Evolutionary conservation across 257 asterid genomes (phyloP), one percentile per base, ranked within the genome.

Genomic region (Jaltomata sinuosa): DNA sequence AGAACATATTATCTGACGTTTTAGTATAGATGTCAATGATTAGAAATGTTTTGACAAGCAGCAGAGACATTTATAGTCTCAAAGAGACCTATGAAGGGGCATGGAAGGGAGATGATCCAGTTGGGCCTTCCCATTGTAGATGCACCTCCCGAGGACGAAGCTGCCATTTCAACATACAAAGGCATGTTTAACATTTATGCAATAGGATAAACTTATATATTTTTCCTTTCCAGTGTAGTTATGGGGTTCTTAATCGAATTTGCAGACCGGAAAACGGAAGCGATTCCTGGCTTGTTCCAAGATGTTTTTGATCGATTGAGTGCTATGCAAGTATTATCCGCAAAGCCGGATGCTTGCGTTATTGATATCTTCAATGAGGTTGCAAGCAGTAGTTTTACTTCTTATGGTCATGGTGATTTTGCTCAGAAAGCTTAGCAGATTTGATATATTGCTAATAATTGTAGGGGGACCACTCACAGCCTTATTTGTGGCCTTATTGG

Each of bases 41-140:
- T 77, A 49, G 42, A 77, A 76, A 47, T 77, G 8, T 77, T 67
- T 59, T 83, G 85, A 86, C 79, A 85, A 89, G 85, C 93, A 95
- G 99, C 97, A 29, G 95, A 92, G 86, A 88, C 95, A 69, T 95
- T 92, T 89, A 83, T 91, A 77, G 69, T 86, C 87, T 88, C 92
- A 42, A 94, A 87, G 93, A 91, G 94, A 85, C 98, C 99, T 65
- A 91, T 88, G 92, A 93, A 86, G 85, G 98, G 97, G 83, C 98
- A 93, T 86, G 99, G 99, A 84, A 93, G 99, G 88, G 99, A 94
- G 93, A 91, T 88, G 93, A 91, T 95, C 87, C 98, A 94, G 85
- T 87, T 95, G 77, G 98, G 99, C 74, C 83, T 86, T 83, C 97
- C 94, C 29, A 62, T 89, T 85, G 91, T 89, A 79, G 97, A 94